A percentile compares a stretch with the other conserved stretches of the same genome.
phyloP scores from a whole-genome alignment of 169 alveolate species.

The Eimeria tenella region DNA sequence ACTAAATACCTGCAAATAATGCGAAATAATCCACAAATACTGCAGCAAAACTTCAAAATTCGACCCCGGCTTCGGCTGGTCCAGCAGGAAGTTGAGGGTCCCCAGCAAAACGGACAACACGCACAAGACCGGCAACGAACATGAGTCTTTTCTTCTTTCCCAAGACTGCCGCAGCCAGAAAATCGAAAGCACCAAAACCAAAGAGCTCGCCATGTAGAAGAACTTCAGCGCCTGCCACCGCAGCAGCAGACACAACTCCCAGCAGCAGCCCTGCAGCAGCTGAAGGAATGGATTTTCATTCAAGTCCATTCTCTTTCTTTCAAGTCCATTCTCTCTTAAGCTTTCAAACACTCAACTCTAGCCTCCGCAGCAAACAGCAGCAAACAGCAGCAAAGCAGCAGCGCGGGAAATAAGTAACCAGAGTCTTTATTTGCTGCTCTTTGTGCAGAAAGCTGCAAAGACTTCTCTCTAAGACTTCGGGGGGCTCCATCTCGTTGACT shows the following conservation, averaged over 20 bases:
- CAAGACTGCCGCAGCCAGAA: slow-evolving; percentile 16
- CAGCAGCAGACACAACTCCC: neutral
- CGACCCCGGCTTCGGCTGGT: slow-evolving; percentile 22
- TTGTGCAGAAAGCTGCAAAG: no score
- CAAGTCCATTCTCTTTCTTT: no score
- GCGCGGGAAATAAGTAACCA: no score
- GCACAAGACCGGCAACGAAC: slow-evolving; percentile 24
- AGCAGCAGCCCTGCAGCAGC: neutral
- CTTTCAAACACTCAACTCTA: no score
- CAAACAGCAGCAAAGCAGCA: no score
- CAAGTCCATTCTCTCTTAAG: no score
- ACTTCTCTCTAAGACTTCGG: no score
- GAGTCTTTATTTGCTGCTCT: no score
- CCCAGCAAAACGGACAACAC: slow-evolving; percentile 33
- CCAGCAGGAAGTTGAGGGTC: slow-evolving; percentile 40
- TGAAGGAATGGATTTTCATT: neutral
- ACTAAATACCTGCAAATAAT: neutral
- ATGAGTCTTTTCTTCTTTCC: slow-evolving; percentile 35
- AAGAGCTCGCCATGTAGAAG: slow-evolving; percentile 35
- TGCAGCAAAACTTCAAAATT: neutral
- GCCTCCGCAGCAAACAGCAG: no score
- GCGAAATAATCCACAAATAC: slow-evolving; percentile 35
- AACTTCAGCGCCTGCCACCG: slow-evolving; percentile 16
- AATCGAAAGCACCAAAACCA: slow-evolving; percentile 12
- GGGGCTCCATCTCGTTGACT: no score